Conservation (phyloP, 2,329 filamentous ascomycete species). For the Nectriaceae sp. region DNA sequence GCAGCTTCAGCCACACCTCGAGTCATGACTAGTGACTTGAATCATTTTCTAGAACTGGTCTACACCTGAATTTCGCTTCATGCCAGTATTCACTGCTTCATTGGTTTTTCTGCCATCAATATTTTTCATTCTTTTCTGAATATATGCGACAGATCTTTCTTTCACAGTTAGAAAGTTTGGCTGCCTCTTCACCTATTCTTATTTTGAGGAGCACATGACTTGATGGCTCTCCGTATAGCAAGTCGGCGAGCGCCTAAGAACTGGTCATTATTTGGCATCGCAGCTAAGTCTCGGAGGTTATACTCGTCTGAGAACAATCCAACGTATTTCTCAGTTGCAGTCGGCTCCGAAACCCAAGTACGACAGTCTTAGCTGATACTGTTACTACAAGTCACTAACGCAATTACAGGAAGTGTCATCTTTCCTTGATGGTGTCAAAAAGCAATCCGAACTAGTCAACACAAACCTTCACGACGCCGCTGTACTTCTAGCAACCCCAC, state of each 20-base stretch:
- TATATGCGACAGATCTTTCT: too few species aligned
- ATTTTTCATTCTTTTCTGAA: too few species aligned
- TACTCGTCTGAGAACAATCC: constrained; percentile 17
- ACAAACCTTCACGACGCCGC: constrained; percentile 40
- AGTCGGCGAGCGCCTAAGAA: constrained; percentile 20
- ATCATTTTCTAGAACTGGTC: too few species aligned
- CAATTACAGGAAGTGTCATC: constrained; percentile 16
- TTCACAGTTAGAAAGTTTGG: too few species aligned
- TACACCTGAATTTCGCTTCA: too few species aligned
- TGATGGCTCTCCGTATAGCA: constrained; percentile 25
- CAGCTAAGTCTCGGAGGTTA: constrained; percentile 18
- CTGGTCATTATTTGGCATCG: constrained; percentile 14
- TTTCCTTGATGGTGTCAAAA: constrained; percentile 18
- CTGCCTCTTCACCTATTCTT: too few species aligned
- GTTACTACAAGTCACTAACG: constrained; percentile 9
- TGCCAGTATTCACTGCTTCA: too few species aligned
- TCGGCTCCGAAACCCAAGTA: constrained; percentile 18
- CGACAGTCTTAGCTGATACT: too few species aligned
- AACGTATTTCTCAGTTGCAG: constrained; percentile 23
- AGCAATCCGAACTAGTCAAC: constrained; percentile 29
- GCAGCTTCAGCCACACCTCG: constrained; percentile 20
- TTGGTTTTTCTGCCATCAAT: too few species aligned
- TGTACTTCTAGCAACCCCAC: constrained; percentile 52
- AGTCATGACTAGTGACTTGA: background rate
- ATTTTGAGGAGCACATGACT: too few species aligned